Evolutionary conservation across 164 flowering plant species (phyloP).

Genomic region (Dillenia turbinata): DNA sequence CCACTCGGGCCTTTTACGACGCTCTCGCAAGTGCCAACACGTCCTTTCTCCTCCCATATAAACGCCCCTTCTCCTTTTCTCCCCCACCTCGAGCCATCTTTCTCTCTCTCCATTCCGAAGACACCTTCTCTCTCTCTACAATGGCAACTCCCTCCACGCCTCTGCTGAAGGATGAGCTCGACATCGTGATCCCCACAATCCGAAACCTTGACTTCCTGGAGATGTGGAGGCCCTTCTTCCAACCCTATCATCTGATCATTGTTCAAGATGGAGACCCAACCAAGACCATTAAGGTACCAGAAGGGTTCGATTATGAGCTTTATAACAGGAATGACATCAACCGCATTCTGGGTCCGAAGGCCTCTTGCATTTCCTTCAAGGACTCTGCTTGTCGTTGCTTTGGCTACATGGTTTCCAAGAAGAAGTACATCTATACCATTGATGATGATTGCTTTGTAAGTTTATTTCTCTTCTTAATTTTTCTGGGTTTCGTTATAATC

Average conservation of each 20-base stretch:
- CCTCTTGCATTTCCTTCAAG: constrained; percentile 83
- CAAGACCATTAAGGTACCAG: constrained; percentile 64
- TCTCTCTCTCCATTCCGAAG: background rate
- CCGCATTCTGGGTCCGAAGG: constrained; percentile 67
- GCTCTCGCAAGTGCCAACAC: constrained; percentile 27
- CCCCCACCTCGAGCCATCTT: background rate
- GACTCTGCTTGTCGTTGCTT: constrained; percentile 92
- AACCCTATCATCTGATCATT: constrained; percentile 80
- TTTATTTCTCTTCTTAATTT: background rate
- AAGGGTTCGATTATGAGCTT: constrained; percentile 81
- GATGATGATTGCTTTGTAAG: constrained; percentile 92
- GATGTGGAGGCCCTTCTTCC: constrained; percentile 85
- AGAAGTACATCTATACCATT: constrained; percentile 85
- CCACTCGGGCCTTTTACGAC: constrained; percentile 20
- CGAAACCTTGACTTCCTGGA: constrained; percentile 81
- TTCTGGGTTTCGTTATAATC: background rate
- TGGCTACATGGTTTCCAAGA: constrained; percentile 83
- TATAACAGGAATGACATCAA: constrained; percentile 77
- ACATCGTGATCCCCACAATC: constrained; percentile 83
- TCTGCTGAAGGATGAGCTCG: constrained; percentile 63
- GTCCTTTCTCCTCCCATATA: background rate
- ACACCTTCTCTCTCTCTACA: constrained; percentile 3
- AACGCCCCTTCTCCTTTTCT: background rate
- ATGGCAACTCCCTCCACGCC: constrained; percentile 17
- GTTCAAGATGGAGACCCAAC: constrained; percentile 89